These are phyloP conservation scores for Fusarium lyarnte DNA, from an alignment of 2,329 filamentous ascomycete genomes.

Conservation along the genomic window DNA sequence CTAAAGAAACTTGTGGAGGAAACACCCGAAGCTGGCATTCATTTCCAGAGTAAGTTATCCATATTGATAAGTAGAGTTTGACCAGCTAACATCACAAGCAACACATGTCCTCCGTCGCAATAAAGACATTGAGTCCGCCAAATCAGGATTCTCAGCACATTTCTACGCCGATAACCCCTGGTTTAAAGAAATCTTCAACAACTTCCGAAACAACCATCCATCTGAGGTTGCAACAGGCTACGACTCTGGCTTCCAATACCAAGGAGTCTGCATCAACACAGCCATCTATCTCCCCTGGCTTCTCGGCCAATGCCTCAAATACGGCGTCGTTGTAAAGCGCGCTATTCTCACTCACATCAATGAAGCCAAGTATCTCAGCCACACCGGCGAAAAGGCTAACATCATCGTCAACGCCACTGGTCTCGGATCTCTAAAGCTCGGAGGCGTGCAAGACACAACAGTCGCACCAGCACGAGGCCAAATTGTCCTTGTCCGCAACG, in stretches of 20 bases:
- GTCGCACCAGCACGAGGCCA: slow-evolving; percentile 85
- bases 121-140: slow-evolving; percentile 67
- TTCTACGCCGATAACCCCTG: slow-evolving; percentile 69
- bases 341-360: slow-evolving; percentile 72
- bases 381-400: slow-evolving; percentile 66
- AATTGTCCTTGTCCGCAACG: slow-evolving; percentile 81
- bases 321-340: slow-evolving; percentile 76
- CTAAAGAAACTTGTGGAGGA: slow-evolving; percentile 68
- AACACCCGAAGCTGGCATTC: slow-evolving; percentile 80
- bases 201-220: slow-evolving; percentile 71
- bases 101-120: slow-evolving; percentile 63
- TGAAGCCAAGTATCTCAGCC: slow-evolving; percentile 66
- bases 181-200: slow-evolving; percentile 76
- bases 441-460: slow-evolving; percentile 79
- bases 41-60: slow-evolving; percentile 70
- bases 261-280: slow-evolving; percentile 90
- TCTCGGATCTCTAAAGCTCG: slow-evolving; percentile 76
- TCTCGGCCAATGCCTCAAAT: slow-evolving; percentile 78
- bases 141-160: slow-evolving; percentile 3
- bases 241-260: slow-evolving; percentile 79
- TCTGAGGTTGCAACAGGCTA: slow-evolving; percentile 70
- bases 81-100: slow-evolving; percentile 48
- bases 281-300: slow-evolving; percentile 89
- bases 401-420: slow-evolving; percentile 88
- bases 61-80: accelerated